phyloP scores from a whole-genome alignment of 495 filamentous ascomycete genomes.

The Collariella sp. region DNA sequence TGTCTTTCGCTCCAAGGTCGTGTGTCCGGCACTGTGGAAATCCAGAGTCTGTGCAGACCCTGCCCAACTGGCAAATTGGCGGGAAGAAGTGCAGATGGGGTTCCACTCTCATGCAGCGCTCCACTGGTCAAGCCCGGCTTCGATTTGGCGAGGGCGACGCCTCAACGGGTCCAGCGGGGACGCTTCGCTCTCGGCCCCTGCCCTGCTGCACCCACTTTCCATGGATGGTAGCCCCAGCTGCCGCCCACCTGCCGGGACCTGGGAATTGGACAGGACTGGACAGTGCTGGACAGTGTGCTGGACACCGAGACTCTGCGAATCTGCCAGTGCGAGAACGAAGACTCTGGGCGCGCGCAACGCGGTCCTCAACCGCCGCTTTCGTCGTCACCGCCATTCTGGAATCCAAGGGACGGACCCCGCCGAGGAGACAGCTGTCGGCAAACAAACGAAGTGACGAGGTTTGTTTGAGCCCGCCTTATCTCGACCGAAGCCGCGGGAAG shows the following conservation, averaged over 20 bases:
- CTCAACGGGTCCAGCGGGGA: neutral
- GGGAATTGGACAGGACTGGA: neutral
- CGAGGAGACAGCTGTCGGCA: too few species aligned
- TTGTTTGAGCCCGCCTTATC: too few species aligned
- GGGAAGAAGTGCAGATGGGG: neutral
- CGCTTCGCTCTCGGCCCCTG: neutral
- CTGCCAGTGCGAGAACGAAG: too few species aligned
- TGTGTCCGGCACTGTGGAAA: too few species aligned
- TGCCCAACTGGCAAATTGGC: neutral
- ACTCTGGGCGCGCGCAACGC: neutral
- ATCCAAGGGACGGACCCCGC: neutral
- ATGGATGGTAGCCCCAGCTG: neutral
- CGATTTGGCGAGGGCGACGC: neutral
- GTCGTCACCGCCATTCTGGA: conserved; percentile 33
- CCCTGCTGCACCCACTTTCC: neutral
- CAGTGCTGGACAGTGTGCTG: too few species aligned
- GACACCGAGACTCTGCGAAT: too few species aligned
- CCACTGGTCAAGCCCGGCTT: conserved; percentile 1
- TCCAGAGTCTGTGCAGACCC: neutral
- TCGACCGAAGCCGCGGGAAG: neutral
- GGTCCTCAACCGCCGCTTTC: conserved; percentile 5
- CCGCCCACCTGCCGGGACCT: neutral
- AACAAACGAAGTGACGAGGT: neutral
- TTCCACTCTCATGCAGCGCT: conserved; percentile 2
- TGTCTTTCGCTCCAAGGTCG: too few species aligned